Evolutionary conservation across 2,329 filamentous ascomycete species (phyloP).

Genomic region (Talaromyces sp.): DNA sequence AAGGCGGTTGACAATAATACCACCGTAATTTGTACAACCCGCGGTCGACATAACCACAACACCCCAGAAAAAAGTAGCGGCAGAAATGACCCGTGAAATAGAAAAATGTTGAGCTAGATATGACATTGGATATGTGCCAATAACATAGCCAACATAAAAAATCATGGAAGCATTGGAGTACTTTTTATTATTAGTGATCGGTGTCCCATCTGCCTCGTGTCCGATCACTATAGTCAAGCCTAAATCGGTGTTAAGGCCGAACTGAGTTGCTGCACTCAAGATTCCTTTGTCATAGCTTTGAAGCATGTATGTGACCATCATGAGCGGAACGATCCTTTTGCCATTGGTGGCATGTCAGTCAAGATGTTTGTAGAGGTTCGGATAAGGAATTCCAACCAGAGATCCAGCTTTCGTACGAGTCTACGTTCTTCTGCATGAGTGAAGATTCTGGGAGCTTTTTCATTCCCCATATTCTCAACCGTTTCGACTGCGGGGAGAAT

Average conservation of each 20-base stretch:
- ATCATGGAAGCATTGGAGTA: slow-evolving; percentile 15
- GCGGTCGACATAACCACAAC: slow-evolving; percentile 47
- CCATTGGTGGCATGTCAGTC: not conserved
- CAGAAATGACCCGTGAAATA: slow-evolving; percentile 29
- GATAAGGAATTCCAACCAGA: not conserved
- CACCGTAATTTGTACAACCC: slow-evolving; percentile 25
- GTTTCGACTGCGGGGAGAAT: not conserved
- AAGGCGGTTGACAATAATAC: not conserved
- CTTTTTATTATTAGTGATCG: slow-evolving; percentile 6
- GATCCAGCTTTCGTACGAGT: not conserved
- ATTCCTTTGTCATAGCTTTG: slow-evolving; percentile 17
- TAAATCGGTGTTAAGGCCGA: slow-evolving; percentile 1
- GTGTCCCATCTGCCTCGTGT: not conserved
- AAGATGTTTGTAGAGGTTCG: not conserved
- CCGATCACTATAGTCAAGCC: slow-evolving; percentile 5
- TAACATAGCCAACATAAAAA: slow-evolving; percentile 14
- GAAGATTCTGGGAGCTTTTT: not conserved
- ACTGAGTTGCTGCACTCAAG: slow-evolving; percentile 12
- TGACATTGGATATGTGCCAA: slow-evolving; percentile 10
- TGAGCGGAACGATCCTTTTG: slow-evolving; percentile 13
- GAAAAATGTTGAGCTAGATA: slow-evolving; percentile 6
- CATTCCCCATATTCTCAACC: not conserved
- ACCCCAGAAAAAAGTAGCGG: slow-evolving; percentile 46
- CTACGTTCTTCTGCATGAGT: not conserved
- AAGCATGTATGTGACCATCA: slow-evolving; percentile 13